Conservation (phyloP, 345 rosid genomes). For the Lagerstroemia speciosa region DNA sequence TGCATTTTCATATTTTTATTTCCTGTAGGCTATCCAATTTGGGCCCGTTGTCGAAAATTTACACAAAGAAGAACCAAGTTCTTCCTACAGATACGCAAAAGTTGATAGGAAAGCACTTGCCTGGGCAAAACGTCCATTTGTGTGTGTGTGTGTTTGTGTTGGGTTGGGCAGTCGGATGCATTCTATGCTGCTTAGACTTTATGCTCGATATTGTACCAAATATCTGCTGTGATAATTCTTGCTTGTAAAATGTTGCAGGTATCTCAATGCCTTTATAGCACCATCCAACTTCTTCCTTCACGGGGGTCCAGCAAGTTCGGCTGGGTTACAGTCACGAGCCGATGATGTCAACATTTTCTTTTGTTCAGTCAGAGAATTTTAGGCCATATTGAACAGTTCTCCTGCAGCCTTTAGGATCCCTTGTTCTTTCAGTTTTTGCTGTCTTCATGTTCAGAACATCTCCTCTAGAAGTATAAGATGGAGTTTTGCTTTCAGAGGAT, state of each 20-base stretch:
- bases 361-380: not conserved
- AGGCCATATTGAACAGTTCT: not conserved
- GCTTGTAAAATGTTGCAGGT: slow-evolving; percentile 23
- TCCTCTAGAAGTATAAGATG: not conserved
- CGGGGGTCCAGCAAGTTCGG: slow-evolving; percentile 10
- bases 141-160: not conserved
- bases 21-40: not conserved
- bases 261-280: slow-evolving; percentile 43
- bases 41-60: not conserved
- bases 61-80: not conserved
- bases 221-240: not conserved
- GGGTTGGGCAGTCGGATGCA: not conserved
- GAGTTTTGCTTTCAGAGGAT: not conserved
- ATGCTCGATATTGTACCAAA: not conserved
- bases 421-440: not conserved
- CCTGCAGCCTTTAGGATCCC: not conserved
- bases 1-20: not conserved
- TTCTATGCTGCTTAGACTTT: no score
- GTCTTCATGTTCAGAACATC: not conserved
- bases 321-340: not conserved
- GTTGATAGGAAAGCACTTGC: not conserved
- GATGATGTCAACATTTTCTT: slow-evolving; percentile 4
- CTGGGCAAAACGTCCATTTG: not conserved
- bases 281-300: slow-evolving; percentile 1
- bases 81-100: not conserved